These are phyloP conservation scores for Claviceps paspali DNA, from an alignment of 2,329 filamentous ascomycete genomes.

Conservation along the genomic window DNA sequence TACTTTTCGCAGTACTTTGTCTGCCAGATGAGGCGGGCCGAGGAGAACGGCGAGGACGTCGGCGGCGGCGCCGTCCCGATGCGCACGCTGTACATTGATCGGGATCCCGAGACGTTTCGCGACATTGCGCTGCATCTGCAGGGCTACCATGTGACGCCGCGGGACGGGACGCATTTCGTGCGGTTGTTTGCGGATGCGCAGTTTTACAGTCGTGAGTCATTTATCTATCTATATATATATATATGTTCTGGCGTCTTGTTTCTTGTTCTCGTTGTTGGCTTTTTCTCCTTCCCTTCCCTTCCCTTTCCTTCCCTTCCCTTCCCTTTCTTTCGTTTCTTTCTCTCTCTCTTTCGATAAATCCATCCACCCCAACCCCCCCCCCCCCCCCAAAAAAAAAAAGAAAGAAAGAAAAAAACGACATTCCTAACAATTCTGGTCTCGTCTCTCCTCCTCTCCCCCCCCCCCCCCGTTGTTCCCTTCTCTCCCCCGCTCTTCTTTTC, in stretches of 20 bases:
- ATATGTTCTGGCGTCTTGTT: too few relatives aligned
- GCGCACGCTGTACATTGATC: slow-evolving; percentile 85
- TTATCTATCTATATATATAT: too few relatives aligned
- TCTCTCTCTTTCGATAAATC: too few relatives aligned
- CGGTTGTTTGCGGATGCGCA: slow-evolving; percentile 88
- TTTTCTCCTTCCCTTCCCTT: neutral
- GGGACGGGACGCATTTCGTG: slow-evolving; percentile 76
- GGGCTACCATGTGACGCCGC: slow-evolving; percentile 74
- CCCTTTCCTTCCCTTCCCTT: neutral
- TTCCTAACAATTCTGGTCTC: too few relatives aligned
- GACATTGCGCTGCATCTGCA: slow-evolving; percentile 86
- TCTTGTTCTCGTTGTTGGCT: neutral
- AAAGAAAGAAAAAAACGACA: neutral
- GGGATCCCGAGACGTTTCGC: slow-evolving; percentile 74
- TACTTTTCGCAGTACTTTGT: slow-evolving; percentile 94
- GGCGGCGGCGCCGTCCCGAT: slow-evolving; percentile 26
- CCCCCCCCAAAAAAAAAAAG: too few relatives aligned
- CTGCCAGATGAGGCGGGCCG: slow-evolving; percentile 57
- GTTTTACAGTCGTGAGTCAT: slow-evolving; percentile 63
- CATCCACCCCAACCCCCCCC: neutral
- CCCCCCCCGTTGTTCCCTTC: too few relatives aligned
- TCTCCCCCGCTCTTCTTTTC: too few relatives aligned
- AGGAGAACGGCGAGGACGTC: slow-evolving; percentile 42
- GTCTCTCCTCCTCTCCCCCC: neutral
- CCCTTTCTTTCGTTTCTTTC: neutral